Percentiles rank a stretch among this genome's conserved stretches.
phyloP scores from a whole-genome alignment of 805 yeast species.

The Soucietia sequanensis region DNA sequence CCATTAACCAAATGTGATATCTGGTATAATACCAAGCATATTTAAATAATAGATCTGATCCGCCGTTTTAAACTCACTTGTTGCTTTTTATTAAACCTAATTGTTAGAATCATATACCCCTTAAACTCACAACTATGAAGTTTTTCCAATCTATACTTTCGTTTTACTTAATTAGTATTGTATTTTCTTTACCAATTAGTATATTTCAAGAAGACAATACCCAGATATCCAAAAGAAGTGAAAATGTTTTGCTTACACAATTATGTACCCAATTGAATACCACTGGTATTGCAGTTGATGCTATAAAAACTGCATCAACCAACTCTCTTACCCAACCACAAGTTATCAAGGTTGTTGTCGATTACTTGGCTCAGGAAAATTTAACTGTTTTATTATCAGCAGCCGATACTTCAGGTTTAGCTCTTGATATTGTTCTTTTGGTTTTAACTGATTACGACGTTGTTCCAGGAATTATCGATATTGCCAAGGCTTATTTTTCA shows the following conservation, averaged over 20 bases:
- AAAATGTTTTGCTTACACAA: constrained; percentile 18
- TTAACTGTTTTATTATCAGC: constrained; percentile 19
- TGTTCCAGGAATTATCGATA: constrained; percentile 1
- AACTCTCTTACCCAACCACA: constrained; percentile 24
- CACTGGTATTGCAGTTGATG: constrained; percentile 18
- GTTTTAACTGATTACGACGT: constrained; percentile 7
- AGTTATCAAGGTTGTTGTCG: constrained; percentile 20
- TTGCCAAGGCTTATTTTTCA: background rate
- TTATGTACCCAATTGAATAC: constrained; percentile 14
- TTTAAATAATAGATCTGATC: too few relatives aligned
- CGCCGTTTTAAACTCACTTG: too few relatives aligned
- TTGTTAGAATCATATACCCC: too few relatives aligned
- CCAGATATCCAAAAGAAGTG: constrained; percentile 10
- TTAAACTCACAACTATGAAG: too few relatives aligned
- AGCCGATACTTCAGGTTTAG: constrained; percentile 25
- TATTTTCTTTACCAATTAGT: constrained; percentile 3
- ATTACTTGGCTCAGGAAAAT: constrained; percentile 19
- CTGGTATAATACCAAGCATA: too few relatives aligned
- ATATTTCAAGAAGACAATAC: constrained; percentile 1
- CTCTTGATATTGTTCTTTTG: constrained; percentile 21
- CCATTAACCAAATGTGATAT: too few relatives aligned
- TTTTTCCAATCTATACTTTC: constrained; percentile 5
- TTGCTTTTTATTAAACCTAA: too few relatives aligned
- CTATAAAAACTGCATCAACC: constrained; percentile 19
- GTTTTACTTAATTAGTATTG: constrained; percentile 1